Evolutionary conservation across 495 filamentous ascomycete genomes (phyloP), one percentile per base, ranked within the genome.

Genomic region (Trypethelium eluteriae): DNA sequence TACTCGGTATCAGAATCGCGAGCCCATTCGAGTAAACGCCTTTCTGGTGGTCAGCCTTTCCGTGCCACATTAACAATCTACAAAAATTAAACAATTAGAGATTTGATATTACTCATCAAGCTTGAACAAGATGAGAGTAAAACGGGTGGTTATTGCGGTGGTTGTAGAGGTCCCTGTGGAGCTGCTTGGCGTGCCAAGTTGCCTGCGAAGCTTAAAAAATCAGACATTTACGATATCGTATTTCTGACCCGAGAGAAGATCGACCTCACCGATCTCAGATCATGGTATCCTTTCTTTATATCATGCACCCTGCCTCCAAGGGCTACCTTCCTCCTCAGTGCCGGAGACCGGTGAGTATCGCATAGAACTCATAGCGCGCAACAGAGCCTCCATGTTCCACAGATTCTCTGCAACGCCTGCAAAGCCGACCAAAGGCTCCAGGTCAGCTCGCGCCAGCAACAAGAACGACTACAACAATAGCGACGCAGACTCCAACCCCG

Each of bases 381-480:
- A 44, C 41, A 44, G 41, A 44, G 41, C 41, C 49, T 53, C 49
- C 49, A 53, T 53, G 49, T 53, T 53, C 18, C 49, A 53, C 49
- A 14, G 49, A 53, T 53, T 53, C 49, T 53, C 49, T 53, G 49
- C 49, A 53, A 53, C 49, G 49, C 49, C 49, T 53, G 49, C 49
- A 53, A 53, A 53, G 49, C 11, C 49, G 49, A 53, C 49, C 49
- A 53, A 53, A 53, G 49, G 12, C 49, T 53, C 49, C 49, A 53
- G 16, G 49, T 5, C 49, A 18, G 49, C 49, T 53, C 49, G 49
- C 49, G 49, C 49, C 49, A 53, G 49, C 49, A 53, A 53, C n/a
- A 53, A 53, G 49, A 53, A 53, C 49, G 18, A 53, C 12, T 25
- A 53, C 49, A 53, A 53, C 11, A 25, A 14, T 5, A 53, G 49